Evolutionary conservation across 2,329 filamentous ascomycete genomes (phyloP).

Genomic region (Aspergillus hortae): DNA sequence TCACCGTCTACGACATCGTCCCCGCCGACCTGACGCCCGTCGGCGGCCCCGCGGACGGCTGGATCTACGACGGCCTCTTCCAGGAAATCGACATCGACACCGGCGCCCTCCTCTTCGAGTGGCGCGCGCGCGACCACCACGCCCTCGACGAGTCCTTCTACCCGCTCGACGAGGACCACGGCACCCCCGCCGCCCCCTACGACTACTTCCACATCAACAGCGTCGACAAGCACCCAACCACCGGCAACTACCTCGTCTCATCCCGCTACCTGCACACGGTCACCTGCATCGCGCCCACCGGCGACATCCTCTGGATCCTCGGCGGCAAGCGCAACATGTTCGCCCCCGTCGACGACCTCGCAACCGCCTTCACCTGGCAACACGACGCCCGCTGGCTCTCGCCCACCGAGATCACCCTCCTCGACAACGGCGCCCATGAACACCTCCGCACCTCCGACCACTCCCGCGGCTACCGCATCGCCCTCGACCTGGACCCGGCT

Average conservation of each 20-base stretch:
- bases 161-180: constrained; percentile 15
- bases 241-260: constrained; percentile 45
- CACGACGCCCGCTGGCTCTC: constrained; percentile 49
- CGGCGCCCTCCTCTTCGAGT: constrained; percentile 43
- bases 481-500: constrained; percentile 32
- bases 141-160: constrained; percentile 22
- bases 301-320: constrained; percentile 50
- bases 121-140: constrained; percentile 47
- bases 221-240: constrained; percentile 48
- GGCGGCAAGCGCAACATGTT: constrained; percentile 48
- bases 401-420: constrained; percentile 34
- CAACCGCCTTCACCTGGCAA: constrained; percentile 50
- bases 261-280: constrained; percentile 35
- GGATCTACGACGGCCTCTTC: constrained; percentile 41
- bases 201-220: constrained; percentile 58
- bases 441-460: constrained; percentile 17
- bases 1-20: constrained; percentile 40
- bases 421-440: constrained; percentile 37
- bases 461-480: constrained; percentile 46
- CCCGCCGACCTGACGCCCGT: constrained; percentile 37
- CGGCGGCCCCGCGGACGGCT: constrained; percentile 32
- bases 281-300: constrained; percentile 40
- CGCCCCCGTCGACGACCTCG: constrained; percentile 39
- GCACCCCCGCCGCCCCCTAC: constrained; percentile 34
- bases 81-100: constrained; percentile 47